Conservation (phyloP, 495 filamentous ascomycete genomes). For the Astrothelium subdiscretum region DNA sequence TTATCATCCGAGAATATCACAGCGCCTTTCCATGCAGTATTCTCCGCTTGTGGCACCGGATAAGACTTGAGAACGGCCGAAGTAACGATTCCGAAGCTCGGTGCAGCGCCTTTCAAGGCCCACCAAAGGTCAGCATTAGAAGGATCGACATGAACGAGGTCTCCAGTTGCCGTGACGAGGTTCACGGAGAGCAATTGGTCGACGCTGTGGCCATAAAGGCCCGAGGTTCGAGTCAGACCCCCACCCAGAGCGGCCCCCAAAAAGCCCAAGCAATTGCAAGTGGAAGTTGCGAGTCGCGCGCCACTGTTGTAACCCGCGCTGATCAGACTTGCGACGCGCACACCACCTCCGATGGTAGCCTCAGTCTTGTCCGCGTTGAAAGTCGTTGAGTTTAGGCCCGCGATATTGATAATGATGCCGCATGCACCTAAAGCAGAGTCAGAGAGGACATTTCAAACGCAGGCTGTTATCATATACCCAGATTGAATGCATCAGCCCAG, state of each 20-base stretch:
- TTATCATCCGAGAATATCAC: conserved; percentile 6
- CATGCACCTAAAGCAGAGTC: background rate
- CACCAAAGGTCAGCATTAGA: conserved; percentile 28
- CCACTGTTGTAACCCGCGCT: background rate
- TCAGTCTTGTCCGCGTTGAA: background rate
- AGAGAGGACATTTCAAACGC: background rate
- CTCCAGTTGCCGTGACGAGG: conserved; percentile 19
- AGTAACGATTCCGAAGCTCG: conserved; percentile 37
- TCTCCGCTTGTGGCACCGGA: background rate
- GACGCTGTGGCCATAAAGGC: background rate
- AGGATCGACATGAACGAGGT: conserved; percentile 17
- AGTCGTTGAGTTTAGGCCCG: background rate
- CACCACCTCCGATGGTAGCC: background rate
- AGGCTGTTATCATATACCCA: conserved; percentile 2
- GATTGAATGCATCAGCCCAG: conserved; percentile 11
- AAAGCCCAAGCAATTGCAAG: conserved; percentile 3
- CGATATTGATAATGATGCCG: background rate
- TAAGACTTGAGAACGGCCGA: conserved; percentile 7
- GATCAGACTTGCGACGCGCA: background rate
- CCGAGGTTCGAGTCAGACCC: background rate
- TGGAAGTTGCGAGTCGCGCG: background rate
- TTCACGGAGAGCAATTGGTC: background rate
- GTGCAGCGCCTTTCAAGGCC: conserved; percentile 31
- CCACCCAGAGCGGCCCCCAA: background rate
- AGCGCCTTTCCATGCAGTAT: background rate